Percentiles rank a stretch among this genome's conserved stretches.
Conservation (phyloP, 2,329 filamentous ascomycete genomes). For the Botrytis fabae region DNA sequence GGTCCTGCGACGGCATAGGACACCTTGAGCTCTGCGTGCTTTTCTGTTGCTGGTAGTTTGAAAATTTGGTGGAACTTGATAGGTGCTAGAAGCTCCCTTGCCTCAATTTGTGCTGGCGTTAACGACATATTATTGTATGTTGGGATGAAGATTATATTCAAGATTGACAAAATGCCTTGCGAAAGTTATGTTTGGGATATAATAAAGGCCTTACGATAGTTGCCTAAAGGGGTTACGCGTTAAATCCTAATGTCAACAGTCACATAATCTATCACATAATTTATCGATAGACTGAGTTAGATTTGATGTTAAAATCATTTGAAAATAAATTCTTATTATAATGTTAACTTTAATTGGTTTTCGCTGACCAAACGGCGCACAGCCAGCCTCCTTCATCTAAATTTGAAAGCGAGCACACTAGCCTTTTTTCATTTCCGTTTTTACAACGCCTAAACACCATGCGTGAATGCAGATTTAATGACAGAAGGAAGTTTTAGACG, state of each 20-base stretch:
- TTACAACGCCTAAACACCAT: constrained; percentile 26
- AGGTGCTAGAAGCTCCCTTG: constrained; percentile 26
- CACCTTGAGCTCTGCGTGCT: constrained; percentile 32
- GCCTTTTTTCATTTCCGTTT: constrained; percentile 7
- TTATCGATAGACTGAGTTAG: not conserved
- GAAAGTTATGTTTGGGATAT: not conserved
- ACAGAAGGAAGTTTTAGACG: constrained; percentile 26
- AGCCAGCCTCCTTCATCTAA: not conserved
- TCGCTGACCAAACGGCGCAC: not conserved
- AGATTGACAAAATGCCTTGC: not conserved
- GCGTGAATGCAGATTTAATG: constrained; percentile 17
- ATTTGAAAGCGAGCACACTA: not conserved
- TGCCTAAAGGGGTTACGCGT: not conserved
- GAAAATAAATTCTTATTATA: constrained; percentile 14
- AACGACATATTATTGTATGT: not conserved
- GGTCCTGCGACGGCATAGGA: constrained; percentile 36
- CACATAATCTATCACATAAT: constrained; percentile 1
- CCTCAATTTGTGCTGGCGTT: constrained; percentile 26
- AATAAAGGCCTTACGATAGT: not conserved
- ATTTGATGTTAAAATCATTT: not conserved
- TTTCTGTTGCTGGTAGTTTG: constrained; percentile 32
- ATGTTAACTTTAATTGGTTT: constrained; percentile 4
- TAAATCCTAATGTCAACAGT: not conserved
- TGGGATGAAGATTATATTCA: not conserved
- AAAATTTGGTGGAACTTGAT: constrained; percentile 36